Base-by-base conservation (phyloP, 108 stramenopile species). In the Seminavis robusta region DNA sequence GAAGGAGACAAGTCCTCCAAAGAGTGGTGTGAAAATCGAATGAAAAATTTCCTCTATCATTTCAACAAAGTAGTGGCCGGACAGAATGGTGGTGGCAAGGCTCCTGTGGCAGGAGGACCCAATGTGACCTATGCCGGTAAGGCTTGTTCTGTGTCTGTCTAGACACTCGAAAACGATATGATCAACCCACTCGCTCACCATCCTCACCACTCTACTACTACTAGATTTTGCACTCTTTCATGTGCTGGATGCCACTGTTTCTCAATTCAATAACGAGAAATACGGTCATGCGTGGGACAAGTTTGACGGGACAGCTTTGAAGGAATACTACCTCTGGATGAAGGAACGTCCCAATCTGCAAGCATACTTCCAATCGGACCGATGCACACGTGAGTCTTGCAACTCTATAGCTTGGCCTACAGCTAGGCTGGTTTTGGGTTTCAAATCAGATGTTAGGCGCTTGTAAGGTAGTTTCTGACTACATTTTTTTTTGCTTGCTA, bases 271-370 rank as follows among this genome's bases (percentile, higher is more conserved):
- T 17, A 72, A 33, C 17, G 71, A 72, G 5, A 42, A 56, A 4
- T 72, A 72, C 50, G 71, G 54, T 0, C 26, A 33, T 21, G 71
- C 71, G 23, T 72, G 71, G 71, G 59, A 59, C 33, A 53, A 41
- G 4, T 20, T 21, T 23, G 44, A 72, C 1, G 57, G 59, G 16
- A 45, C 55, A 2, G 27, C 19, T 0, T 55, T 72, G 38, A 72
- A 72, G 43, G 59, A 59, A 19, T 72, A 60, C 42, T 53, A 72
- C 33, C 31, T 10, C 19, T 60, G 59, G 57, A 60, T 72, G 57
- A 65, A 72, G 47, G 16, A 33, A 7, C 56, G 71, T 17, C 71
- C 71, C 33, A 72, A 65, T 27, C 46, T 72, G 16, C 10, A 52
- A n/a, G 38, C 57, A 9, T 72, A 60, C 33, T 49, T 48, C 10